Conservation (phyloP, 2,329 filamentous ascomycete genomes). For the Rutstroemia sp. region DNA sequence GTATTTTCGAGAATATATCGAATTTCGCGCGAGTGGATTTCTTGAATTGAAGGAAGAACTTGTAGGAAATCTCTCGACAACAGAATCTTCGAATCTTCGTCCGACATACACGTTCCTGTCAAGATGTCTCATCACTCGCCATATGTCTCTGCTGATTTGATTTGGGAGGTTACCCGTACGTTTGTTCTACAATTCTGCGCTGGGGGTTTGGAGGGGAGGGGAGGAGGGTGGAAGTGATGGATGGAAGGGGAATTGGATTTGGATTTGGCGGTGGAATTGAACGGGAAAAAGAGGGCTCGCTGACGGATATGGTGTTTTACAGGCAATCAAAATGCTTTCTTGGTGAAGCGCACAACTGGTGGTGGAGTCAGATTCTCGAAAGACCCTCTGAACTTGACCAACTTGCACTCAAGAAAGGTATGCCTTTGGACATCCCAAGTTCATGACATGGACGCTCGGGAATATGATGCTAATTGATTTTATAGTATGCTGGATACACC, state of each 20-base stretch:
- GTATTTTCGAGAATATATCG: slow-evolving; percentile 5
- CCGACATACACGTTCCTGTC: slow-evolving; percentile 10
- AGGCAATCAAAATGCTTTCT: slow-evolving; percentile 85
- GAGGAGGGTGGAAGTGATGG: neutral
- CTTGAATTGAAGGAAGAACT: too few relatives aligned
- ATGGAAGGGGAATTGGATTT: neutral
- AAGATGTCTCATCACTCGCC: slow-evolving; percentile 46
- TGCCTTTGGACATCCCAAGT: slow-evolving; percentile 15
- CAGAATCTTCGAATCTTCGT: neutral
- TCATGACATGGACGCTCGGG: neutral
- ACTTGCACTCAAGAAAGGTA: slow-evolving; percentile 89
- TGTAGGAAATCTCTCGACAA: slow-evolving; percentile 5
- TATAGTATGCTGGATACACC: slow-evolving; percentile 81
- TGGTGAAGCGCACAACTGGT: slow-evolving; percentile 78
- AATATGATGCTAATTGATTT: slow-evolving; percentile 9
- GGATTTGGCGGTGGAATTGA: neutral
- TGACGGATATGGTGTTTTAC: slow-evolving; percentile 15
- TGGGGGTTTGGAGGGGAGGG: neutral
- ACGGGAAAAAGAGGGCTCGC: neutral
- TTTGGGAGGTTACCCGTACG: slow-evolving; percentile 95
- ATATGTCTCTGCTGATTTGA: slow-evolving; percentile 81
- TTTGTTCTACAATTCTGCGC: slow-evolving; percentile 30
- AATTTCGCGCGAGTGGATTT: too few relatives aligned
- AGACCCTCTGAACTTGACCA: slow-evolving; percentile 88
- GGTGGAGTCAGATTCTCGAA: slow-evolving; percentile 87